Evolutionary conservation across 495 filamentous ascomycete species (phyloP).

Genomic region (Neurospora sp.): DNA sequence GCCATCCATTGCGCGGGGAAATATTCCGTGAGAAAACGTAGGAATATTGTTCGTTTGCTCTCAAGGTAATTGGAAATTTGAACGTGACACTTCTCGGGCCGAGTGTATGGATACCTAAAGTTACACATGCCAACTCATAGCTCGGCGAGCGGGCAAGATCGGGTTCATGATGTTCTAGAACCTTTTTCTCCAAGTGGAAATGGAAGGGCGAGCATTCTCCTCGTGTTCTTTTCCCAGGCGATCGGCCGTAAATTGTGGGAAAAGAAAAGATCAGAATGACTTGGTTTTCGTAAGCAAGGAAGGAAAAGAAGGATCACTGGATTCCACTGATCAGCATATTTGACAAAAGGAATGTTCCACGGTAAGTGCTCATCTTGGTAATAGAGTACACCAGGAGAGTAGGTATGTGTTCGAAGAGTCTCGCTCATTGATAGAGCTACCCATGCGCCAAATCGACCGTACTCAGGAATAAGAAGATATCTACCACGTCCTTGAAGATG

Average conservation of each 20-base stretch:
- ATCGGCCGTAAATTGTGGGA: background rate
- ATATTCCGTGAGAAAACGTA: background rate
- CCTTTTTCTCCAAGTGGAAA: background rate
- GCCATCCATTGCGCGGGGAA: background rate
- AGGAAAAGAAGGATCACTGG: background rate
- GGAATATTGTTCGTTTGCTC: background rate
- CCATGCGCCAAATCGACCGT: background rate
- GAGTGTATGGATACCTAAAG: background rate
- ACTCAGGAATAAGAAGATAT: background rate
- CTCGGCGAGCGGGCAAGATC: background rate
- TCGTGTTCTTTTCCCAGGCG: background rate
- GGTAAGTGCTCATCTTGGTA: background rate
- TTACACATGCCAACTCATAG: background rate
- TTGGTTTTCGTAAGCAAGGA: background rate
- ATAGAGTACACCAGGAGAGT: no score
- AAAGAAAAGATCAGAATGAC: background rate
- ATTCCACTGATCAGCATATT: background rate
- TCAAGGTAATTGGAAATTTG: no score
- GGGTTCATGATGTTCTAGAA: background rate
- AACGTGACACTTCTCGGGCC: background rate
- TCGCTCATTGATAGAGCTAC: background rate
- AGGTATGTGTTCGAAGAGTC: background rate
- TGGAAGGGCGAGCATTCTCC: background rate
- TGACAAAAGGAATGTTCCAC: background rate
- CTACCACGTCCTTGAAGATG: background rate